A percentile compares a stretch with the other conserved stretches of the same genome.
These are phyloP conservation scores for Drosera capensis DNA, from an alignment of 148 eudicot species.

Conservation along the genomic window DNA sequence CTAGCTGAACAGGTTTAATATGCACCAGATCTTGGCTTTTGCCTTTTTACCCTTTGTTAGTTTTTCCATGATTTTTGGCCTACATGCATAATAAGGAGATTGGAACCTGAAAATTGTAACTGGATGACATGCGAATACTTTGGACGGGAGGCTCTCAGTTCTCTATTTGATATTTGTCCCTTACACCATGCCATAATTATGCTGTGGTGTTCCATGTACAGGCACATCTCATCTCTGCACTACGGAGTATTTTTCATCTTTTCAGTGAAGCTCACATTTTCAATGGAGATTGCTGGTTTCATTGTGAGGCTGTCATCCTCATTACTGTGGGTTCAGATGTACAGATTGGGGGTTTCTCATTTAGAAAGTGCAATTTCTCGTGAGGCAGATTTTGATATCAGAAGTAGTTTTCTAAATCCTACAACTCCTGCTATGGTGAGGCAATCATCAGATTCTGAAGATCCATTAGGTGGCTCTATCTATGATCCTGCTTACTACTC, in stretches of 20 bases:
- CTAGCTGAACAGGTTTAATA: too few species aligned
- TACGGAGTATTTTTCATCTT: slow-evolving; percentile 50
- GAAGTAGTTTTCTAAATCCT: slow-evolving; percentile 81
- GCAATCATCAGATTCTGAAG: slow-evolving; percentile 46
- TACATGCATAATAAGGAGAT: too few species aligned
- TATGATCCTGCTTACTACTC: slow-evolving; percentile 82
- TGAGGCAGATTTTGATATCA: slow-evolving; percentile 68
- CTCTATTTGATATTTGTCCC: not conserved
- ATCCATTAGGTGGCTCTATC: slow-evolving; percentile 75
- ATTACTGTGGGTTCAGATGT: slow-evolving; percentile 89
- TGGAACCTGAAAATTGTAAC: too few species aligned
- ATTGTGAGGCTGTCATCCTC: slow-evolving; percentile 64
- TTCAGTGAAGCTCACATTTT: slow-evolving; percentile 53
- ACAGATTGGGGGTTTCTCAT: slow-evolving; percentile 72
- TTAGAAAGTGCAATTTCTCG: slow-evolving; percentile 39
- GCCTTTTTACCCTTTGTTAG: too few species aligned
- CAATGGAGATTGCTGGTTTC: slow-evolving; percentile 77
- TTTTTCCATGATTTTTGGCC: too few species aligned
- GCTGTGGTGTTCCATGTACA: slow-evolving; percentile 20
- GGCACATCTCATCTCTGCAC: slow-evolving; percentile 53
- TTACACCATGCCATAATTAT: too few species aligned
- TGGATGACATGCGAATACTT: too few species aligned
- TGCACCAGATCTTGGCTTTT: too few species aligned
- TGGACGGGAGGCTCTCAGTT: too few species aligned
- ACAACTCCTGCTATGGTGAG: slow-evolving; percentile 36